Base-by-base conservation (phyloP, 169 alveolate genomes). In the Cryptosporidium bovis region DNA sequence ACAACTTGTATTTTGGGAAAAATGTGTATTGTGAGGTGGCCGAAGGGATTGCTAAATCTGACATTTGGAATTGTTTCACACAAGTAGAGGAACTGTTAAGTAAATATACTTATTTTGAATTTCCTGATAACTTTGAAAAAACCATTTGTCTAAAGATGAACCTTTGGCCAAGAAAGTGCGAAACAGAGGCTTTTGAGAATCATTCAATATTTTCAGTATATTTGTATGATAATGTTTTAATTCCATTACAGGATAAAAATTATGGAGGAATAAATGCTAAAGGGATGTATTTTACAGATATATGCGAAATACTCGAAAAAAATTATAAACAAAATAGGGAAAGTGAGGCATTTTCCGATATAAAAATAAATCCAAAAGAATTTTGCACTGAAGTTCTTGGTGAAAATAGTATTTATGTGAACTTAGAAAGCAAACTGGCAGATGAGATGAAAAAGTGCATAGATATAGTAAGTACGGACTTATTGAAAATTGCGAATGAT, bases 131-230 rank as follows among this genome's bases (percentile, higher is more conserved):
- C 29, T 60, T 77, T 46, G 64, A 48, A 1, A 34, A 60, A 36
- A 44, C 77, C 6, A 60, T 77, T 18, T 77, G 87, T 56, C 29
- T 51, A 10, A 77, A 77, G 40, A 20, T 40, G 1, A 77, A 77
- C 46, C 18, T 56, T 29, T 77, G 87, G 87, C 87, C 87, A 40
- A 56, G 69, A 40, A 20, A n/a, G 24, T 77, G 87, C 51, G 16
- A 13, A 16, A 12, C 2, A 12, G 87, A 77, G 24, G 24, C 36
- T 3, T 77, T 77, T 20, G 18, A 68, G 1, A 46, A 60, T 77
- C 87, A 77, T 31, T 77, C 87, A 24, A 33, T 77, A 16, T 44
- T 77, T 44, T 34, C 64, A 53, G 12, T 20, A n/a, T 20, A 53
- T 53, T 7, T 53, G 6, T 53, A 53, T 53, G 29, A 53, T 53